Percentiles rank a stretch among this genome's conserved stretches.
Evolutionary conservation across 192 early-diverging fungal species (phyloP).

Genomic region (Backusella liffmaniae): DNA sequence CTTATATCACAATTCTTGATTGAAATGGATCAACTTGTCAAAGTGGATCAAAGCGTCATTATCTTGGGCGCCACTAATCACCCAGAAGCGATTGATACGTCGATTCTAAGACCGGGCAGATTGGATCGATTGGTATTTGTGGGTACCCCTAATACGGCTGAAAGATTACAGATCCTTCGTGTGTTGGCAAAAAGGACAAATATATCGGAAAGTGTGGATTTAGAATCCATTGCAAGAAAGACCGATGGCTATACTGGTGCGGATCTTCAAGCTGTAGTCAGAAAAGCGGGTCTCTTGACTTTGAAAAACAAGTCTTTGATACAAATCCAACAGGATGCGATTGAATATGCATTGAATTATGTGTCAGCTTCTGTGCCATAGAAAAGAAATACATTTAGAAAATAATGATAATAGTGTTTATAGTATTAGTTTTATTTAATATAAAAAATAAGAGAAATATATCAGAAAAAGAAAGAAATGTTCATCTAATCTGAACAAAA

Average conservation of each 20-base stretch:
- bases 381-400: neutral
- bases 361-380: slow-evolving; percentile 15
- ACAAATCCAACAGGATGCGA: slow-evolving; percentile 10
- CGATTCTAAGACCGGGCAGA: slow-evolving; percentile 82
- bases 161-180: slow-evolving; percentile 66
- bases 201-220: slow-evolving; percentile 33
- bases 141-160: slow-evolving; percentile 52
- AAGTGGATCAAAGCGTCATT: slow-evolving; percentile 56
- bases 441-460: neutral
- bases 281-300: slow-evolving; percentile 55
- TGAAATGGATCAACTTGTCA: slow-evolving; percentile 71
- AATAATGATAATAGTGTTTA: neutral
- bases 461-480: neutral
- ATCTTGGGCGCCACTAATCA: slow-evolving; percentile 90
- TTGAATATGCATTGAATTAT: slow-evolving; percentile 3
- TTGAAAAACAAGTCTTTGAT: slow-evolving; percentile 27
- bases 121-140: slow-evolving; percentile 79
- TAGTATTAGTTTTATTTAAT: neutral
- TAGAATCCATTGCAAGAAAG: slow-evolving; percentile 40
- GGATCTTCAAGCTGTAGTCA: slow-evolving; percentile 61
- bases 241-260: slow-evolving; percentile 65
- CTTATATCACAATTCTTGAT: slow-evolving; percentile 75
- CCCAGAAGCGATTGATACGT: slow-evolving; percentile 66
- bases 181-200: slow-evolving; percentile 40
- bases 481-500: neutral